phyloP scores from a whole-genome alignment of 345 rosid genomes.

The Ricinus communis region DNA sequence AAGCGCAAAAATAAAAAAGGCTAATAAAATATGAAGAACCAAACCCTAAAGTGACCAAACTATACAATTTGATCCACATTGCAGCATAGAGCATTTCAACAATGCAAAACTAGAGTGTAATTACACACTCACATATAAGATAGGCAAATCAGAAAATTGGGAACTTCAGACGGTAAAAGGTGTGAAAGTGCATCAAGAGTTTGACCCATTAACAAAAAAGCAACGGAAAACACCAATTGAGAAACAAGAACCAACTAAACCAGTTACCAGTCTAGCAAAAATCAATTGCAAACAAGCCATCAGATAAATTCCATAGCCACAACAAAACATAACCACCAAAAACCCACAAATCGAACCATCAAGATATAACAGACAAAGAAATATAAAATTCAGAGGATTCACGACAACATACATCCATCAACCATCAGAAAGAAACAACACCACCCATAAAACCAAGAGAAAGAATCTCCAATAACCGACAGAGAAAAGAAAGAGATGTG shows the following conservation, averaged over 20 bases:
- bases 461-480: neutral
- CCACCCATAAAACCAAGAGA: neutral
- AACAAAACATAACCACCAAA: neutral
- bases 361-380: too few relatives aligned
- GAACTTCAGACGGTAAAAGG: too few relatives aligned
- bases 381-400: conserved; percentile 14
- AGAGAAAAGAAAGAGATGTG: neutral
- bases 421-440: neutral
- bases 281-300: too few relatives aligned
- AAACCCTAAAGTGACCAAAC: neutral
- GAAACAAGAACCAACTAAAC: neutral
- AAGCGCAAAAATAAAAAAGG: neutral
- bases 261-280: too few relatives aligned
- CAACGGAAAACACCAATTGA: neutral
- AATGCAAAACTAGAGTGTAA: neutral
- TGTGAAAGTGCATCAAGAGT: too few relatives aligned
- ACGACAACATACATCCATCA: conserved; percentile 13
- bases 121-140: neutral
- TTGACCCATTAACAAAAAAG: neutral
- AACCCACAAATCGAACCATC: too few relatives aligned
- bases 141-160: too few relatives aligned
- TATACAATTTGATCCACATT: neutral
- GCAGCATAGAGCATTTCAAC: neutral
- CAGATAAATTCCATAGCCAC: too few relatives aligned
- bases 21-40: neutral